A percentile compares a stretch with the other conserved stretches of the same genome.
These are phyloP conservation scores for Chionographis japonica DNA, from an alignment of 106 monocot species.

Conservation along the genomic window DNA sequence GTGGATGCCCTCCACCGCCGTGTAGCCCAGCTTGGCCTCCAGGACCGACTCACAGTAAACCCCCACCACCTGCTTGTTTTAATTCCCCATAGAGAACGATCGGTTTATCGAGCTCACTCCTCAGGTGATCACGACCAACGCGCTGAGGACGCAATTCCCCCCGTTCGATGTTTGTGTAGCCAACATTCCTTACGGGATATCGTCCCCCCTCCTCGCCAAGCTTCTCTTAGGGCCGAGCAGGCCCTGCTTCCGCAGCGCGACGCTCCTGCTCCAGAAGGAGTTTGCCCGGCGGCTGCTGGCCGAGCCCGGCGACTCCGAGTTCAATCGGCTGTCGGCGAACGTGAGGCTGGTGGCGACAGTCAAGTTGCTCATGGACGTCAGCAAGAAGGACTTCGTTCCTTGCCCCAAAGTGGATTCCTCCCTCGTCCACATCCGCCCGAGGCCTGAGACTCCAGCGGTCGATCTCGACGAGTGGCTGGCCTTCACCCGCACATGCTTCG, in stretches of 20 bases:
- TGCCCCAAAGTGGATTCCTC: slow-evolving; percentile 81
- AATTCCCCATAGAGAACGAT: slow-evolving; percentile 18
- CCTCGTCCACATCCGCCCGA: slow-evolving; percentile 58
- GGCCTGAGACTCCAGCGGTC: slow-evolving; percentile 23
- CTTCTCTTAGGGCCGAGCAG: slow-evolving; percentile 39
- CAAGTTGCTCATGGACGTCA: slow-evolving; percentile 66
- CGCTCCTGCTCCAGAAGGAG: slow-evolving; percentile 86
- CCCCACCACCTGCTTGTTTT: slow-evolving; percentile 33
- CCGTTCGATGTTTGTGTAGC: slow-evolving; percentile 74
- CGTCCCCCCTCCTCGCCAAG: slow-evolving; percentile 79
- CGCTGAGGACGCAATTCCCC: slow-evolving; percentile 56
- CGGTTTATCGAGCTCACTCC: background rate
- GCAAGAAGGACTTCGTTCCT: slow-evolving; percentile 80
- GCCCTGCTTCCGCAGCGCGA: slow-evolving; percentile 52
- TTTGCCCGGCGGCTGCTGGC: slow-evolving; percentile 70
- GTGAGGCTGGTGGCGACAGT: slow-evolving; percentile 57
- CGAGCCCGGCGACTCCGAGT: slow-evolving; percentile 67
- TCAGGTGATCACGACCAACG: slow-evolving; percentile 67
- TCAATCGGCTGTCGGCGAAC: slow-evolving; percentile 73
- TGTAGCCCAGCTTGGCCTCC: slow-evolving; percentile 24
- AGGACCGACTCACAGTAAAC: slow-evolving; percentile 51
- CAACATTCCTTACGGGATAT: slow-evolving; percentile 91
- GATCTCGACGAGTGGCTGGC: slow-evolving; percentile 81
- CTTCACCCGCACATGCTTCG: slow-evolving; percentile 65
- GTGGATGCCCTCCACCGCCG: slow-evolving; percentile 56